Base-by-base conservation (phyloP, 2,329 filamentous ascomycete genomes). In the Daldinia eschscholtzii region DNA sequence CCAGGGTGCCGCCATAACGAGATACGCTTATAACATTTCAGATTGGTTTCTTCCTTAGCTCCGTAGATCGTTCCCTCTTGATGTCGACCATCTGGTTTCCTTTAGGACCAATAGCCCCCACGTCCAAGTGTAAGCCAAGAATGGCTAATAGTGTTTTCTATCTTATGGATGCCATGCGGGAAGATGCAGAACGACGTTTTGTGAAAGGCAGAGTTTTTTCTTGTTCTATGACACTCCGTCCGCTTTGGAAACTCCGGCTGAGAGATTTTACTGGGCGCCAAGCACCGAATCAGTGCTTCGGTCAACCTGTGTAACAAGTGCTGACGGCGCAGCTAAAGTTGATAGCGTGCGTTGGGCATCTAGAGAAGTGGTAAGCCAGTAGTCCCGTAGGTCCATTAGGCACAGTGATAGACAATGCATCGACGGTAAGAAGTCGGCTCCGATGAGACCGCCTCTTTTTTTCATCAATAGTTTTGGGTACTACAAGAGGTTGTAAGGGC, bases 271-370 rank as follows among this genome's bases (percentile, higher is more conserved):
- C 62, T 66, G 56, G 68, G 39, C 50, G 65, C 63, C 44, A 56
- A 64, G 30, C 60, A 26, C 61, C 65, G 57, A 65, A 70, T 70
- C 41, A 65, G 65, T 23, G 42, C 20, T 26, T 41, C 44, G 26
- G 39, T 62, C 57, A 52, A 52, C 35, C 35, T 30, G 62, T 66
- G 65, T 59, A 50, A 64, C 57, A 20, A 42, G 39, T 53, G 65
- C 65, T 64, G 62, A 66, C 65, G 61, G 68, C 62, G 53, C 53
- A 59, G 41, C 53, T 44, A 60, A 60, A 65, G 50, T 64, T 62
- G 37, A 69, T 63, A 71, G 59, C 50, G 61, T 64, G 60, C 53
- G 66, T 69, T 67, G 57, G 69, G 69, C 66, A 71, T 37, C 68
- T 18, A 68, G 48, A 44, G 15, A 58, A 52, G 28, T 28, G 46